Evolutionary conservation across 2,329 filamentous ascomycete species (phyloP).

Genomic region (Talaromyces verruculosus): DNA sequence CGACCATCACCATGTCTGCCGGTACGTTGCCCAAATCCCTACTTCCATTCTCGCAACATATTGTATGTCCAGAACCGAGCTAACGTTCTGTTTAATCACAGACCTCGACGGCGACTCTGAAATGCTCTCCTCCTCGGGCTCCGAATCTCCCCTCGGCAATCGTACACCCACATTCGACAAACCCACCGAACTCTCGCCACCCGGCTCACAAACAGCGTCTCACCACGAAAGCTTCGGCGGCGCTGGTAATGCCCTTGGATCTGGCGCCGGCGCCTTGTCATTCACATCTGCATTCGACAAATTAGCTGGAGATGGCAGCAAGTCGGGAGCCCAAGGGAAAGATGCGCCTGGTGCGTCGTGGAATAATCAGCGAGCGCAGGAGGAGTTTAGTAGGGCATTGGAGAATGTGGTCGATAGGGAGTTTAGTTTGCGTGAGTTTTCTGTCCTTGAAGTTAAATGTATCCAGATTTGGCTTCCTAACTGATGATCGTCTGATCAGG

Average conservation of each 20-base stretch:
- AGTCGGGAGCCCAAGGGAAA: slow-evolving; percentile 28
- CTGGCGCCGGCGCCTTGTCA: not conserved
- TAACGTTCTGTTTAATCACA: slow-evolving; percentile 24
- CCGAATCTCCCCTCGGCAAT: slow-evolving; percentile 38
- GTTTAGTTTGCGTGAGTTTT: slow-evolving; percentile 48
- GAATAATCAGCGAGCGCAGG: slow-evolving; percentile 57
- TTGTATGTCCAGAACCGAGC: not conserved
- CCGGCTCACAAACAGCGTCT: slow-evolving; percentile 50
- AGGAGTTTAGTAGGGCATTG: slow-evolving; percentile 55
- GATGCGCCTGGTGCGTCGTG: slow-evolving; percentile 53
- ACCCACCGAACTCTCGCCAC: slow-evolving; percentile 54
- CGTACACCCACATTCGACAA: slow-evolving; percentile 40
- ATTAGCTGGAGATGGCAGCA: slow-evolving; percentile 8
- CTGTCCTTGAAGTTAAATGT: not conserved
- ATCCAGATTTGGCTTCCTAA: not conserved
- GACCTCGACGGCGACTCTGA: slow-evolving; percentile 58
- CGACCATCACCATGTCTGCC: slow-evolving; percentile 20
- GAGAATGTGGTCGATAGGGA: slow-evolving; percentile 54
- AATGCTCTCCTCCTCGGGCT: slow-evolving; percentile 53
- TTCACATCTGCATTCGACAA: slow-evolving; percentile 19
- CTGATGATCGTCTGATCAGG: slow-evolving; percentile 29
- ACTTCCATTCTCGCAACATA: slow-evolving; percentile 8
- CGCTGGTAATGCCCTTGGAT: slow-evolving; percentile 2
- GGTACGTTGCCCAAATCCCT: slow-evolving; percentile 9
- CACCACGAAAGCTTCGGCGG: slow-evolving; percentile 18